Base-by-base conservation (phyloP, 1,139 yeast genomes). In the Geotrichum histeridarum region DNA sequence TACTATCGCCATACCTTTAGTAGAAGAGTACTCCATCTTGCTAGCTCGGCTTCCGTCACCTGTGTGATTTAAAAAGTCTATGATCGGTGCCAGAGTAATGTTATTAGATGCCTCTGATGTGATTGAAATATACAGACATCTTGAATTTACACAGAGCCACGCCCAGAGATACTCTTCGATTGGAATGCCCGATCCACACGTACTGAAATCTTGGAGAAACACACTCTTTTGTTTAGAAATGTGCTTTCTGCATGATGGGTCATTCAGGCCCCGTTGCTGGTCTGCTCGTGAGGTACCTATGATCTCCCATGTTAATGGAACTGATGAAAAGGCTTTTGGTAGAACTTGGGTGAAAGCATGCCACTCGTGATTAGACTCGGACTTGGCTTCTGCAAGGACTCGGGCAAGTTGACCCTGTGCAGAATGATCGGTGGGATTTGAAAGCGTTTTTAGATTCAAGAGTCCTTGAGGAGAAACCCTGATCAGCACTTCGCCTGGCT, bases 51-150 rank as follows among this genome's bases (percentile, higher is more conserved):
- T 17, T 5, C 43, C 81, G 1, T 74, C 74, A 36, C 77, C 70
- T 9, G 81, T 73, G 69, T 93, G 98, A 70, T 93, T 93, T 55
- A 93, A 73, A 66, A 87, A 86, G 72, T 93, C 99, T 12, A 91
- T 91, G 60, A 75, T 84, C 0, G 99, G 99, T 0, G 94, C 97
- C 81, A 93, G 73, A 1, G 98, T 88, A 70, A 90, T 84, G 65
- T 88, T 86, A 61, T 86, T 90, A 18, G 55, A 71, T 46, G 64
- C 70, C 66, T 63, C 61, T 41, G 60, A 54, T 47, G 79, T 76
- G 50, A 77, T 76, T 0, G 87, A 83, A 1, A 88, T 70, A 67
- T 88, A 91, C 11, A 93, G 73, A 66, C 98, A 91, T 70, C 99
- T 84, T 0, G 97, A 86, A 67, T 93, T 93, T 51, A 91, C 86